phyloP scores from a whole-genome alignment of 2,329 filamentous ascomycete genomes.

The Ascochyta rabiei region DNA sequence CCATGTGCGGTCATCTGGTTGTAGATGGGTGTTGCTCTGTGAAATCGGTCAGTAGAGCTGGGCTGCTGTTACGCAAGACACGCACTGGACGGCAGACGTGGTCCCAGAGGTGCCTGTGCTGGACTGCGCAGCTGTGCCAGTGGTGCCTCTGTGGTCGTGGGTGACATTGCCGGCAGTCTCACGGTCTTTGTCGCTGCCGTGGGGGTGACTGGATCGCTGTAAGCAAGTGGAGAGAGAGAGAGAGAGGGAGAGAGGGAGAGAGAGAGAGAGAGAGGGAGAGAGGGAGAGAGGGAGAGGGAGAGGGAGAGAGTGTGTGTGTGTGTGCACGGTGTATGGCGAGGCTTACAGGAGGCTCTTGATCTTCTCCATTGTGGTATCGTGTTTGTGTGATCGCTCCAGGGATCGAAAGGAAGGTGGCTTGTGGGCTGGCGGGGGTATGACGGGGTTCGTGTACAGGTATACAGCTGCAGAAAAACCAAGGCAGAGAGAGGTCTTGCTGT shows the following conservation, averaged over 20 bases:
- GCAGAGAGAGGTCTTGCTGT: conserved; percentile 27
- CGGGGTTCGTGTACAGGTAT: neutral
- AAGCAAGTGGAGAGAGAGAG: neutral
- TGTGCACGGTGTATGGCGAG: neutral
- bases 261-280: too few species aligned
- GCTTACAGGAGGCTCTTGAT: conserved; percentile 53
- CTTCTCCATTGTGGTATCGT: conserved; percentile 49
- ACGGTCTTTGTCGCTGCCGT: conserved; percentile 47
- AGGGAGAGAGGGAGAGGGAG: too few species aligned
- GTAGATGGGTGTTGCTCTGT: conserved; percentile 33
- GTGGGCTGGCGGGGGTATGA: conserved; percentile 1
- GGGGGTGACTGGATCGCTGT: conserved; percentile 37
- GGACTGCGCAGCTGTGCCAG: conserved; percentile 10
- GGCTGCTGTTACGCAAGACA: neutral
- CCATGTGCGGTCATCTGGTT: conserved; percentile 31
- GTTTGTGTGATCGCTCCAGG: conserved; percentile 17
- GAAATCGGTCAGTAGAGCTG: neutral
- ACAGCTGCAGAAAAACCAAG: conserved; percentile 29
- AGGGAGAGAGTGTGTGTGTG: too few species aligned
- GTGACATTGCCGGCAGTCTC: conserved; percentile 30
- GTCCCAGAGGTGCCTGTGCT: neutral
- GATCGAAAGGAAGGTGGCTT: conserved; percentile 9
- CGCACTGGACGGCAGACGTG: neutral
- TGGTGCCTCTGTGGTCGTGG: conserved; percentile 22
- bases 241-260: too few species aligned